phyloP scores from a whole-genome alignment of 495 filamentous ascomycete species.

The Podospora appendiculata region DNA sequence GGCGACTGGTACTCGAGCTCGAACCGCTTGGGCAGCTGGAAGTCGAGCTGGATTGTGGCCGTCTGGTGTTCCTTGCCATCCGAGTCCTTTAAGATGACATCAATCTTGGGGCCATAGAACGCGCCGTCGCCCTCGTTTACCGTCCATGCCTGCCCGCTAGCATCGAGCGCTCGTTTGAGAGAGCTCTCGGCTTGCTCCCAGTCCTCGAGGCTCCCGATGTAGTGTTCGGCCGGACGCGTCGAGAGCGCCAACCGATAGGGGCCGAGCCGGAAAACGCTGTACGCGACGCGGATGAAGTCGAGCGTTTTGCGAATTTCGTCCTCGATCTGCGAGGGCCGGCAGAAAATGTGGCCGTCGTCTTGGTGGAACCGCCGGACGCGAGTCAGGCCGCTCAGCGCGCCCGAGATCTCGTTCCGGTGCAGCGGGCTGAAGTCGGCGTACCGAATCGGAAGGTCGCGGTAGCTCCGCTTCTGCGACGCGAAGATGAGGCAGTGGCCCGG shows the following conservation, averaged over 20 bases:
- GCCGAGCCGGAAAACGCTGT: slow-evolving; percentile 65
- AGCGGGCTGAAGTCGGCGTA: slow-evolving; percentile 91
- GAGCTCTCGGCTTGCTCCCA: slow-evolving; percentile 78
- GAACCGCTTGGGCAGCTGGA: slow-evolving; percentile 84
- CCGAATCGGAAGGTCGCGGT: slow-evolving; percentile 77
- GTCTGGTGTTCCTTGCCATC: slow-evolving; percentile 88
- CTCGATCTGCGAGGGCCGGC: slow-evolving; percentile 72
- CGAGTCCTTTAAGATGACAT: slow-evolving; percentile 74
- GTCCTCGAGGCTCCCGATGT: slow-evolving; percentile 69
- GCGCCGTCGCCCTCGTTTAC: slow-evolving; percentile 79
- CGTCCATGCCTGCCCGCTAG: slow-evolving; percentile 57
- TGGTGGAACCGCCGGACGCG: slow-evolving; percentile 91
- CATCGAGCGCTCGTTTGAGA: slow-evolving; percentile 60
- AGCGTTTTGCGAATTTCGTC: slow-evolving; percentile 73
- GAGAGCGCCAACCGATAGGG: slow-evolving; percentile 72
- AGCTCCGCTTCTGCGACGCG: slow-evolving; percentile 59
- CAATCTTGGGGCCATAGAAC: slow-evolving; percentile 95
- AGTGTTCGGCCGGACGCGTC: slow-evolving; percentile 71
- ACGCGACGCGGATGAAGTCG: slow-evolving; percentile 72
- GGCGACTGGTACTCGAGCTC: slow-evolving; percentile 68
- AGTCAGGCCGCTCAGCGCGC: slow-evolving; percentile 77
- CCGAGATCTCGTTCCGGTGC: slow-evolving; percentile 85
- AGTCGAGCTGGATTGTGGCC: slow-evolving; percentile 88
- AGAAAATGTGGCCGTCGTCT: slow-evolving; percentile 95
- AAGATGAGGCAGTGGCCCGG: slow-evolving; percentile 92